Percentiles rank a stretch among this genome's conserved stretches.
These are phyloP conservation scores for Fusarium buxicola DNA, from an alignment of 2,329 filamentous ascomycete species.

Conservation along the genomic window DNA sequence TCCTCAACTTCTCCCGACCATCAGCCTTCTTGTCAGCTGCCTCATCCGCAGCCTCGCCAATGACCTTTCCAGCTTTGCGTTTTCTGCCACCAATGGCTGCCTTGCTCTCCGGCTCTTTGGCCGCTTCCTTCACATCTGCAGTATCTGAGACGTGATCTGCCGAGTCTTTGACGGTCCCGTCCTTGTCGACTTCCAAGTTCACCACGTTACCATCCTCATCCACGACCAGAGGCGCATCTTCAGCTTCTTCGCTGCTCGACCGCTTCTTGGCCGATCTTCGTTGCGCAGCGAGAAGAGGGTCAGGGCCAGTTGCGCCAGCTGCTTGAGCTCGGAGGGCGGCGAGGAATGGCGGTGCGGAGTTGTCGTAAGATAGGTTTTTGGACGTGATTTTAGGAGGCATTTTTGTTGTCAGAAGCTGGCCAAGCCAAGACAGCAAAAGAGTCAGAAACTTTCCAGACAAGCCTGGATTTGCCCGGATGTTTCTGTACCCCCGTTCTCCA, in stretches of 20 bases:
- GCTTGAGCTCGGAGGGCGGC: slow-evolving; percentile 65
- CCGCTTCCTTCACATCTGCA: slow-evolving; percentile 49
- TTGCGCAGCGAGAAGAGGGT: slow-evolving; percentile 63
- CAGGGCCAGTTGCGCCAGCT: slow-evolving; percentile 62
- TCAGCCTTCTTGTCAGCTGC: slow-evolving; percentile 21
- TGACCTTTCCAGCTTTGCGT: slow-evolving; percentile 61
- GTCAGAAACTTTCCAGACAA: neutral
- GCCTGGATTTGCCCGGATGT: slow-evolving; percentile 6
- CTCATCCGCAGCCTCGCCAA: slow-evolving; percentile 51
- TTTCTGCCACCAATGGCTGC: slow-evolving; percentile 59
- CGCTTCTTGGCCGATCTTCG: slow-evolving; percentile 65
- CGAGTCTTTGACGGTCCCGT: slow-evolving; percentile 56
- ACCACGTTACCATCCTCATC: slow-evolving; percentile 78
- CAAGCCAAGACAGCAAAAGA: neutral
- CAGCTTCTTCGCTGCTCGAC: slow-evolving; percentile 75
- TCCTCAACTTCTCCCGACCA: slow-evolving; percentile 26
- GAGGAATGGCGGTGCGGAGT: slow-evolving; percentile 70
- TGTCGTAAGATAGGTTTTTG: slow-evolving; percentile 77
- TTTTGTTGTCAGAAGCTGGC: slow-evolving; percentile 30
- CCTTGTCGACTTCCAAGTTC: slow-evolving; percentile 57
- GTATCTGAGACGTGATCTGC: slow-evolving; percentile 38
- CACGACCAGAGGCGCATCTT: slow-evolving; percentile 80
- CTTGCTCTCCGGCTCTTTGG: slow-evolving; percentile 46
- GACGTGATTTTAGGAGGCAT: slow-evolving; percentile 73
- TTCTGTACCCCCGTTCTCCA: neutral